Evolutionary conservation across 169 alveolate species (phyloP), one percentile per base, ranked within the genome.

Genomic region (Cryptosporidium baileyi): DNA sequence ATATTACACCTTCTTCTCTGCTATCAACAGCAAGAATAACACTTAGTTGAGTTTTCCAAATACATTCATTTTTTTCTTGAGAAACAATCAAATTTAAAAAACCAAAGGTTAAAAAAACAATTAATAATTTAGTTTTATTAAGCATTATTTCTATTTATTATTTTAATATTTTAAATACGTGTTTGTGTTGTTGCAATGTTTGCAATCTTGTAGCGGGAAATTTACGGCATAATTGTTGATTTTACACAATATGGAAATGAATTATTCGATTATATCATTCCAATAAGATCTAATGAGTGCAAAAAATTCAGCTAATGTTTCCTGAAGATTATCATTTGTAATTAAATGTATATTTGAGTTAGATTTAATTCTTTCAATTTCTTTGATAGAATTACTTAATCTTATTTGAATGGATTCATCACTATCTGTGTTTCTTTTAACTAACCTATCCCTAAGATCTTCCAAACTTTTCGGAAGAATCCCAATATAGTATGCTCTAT

Each of bases 361-460:
- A 34, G 15, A 4, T 30, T 57, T 74, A 9, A 74, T 74, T 47
- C 34, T 38, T 22, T 74, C 85, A 38, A 74, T 74, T 54, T 74
- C 85, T 28, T 28, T 2, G 11, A 19, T 44, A 34, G 85, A 26
- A 30, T 74, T 74, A 19, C 32, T 13, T 11, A 74, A 32, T 44
- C 85, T 74, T 3, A 22, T 38, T 19, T 59, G 65, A 57, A 74
- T 74, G 19, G 45, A 60, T 54, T 74, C 67, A 4, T 41, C 57
- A 1, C 34, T 22, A 15, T 89, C 92, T 28, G 90, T 90, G 44
- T 80, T 82, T n/a, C 95, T 89, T 11, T 57, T 89, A 7, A 90
- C 59, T 38, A 91, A 90, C 41, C 93, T 89, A n/a, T 44, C 74
- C 36, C 90, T 90, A n/a, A 91, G 63, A 26, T 32, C 90, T 15